These are phyloP conservation scores for Blastomyces percursus DNA, from an alignment of 2,329 filamentous ascomycete genomes.

Conservation along the genomic window DNA sequence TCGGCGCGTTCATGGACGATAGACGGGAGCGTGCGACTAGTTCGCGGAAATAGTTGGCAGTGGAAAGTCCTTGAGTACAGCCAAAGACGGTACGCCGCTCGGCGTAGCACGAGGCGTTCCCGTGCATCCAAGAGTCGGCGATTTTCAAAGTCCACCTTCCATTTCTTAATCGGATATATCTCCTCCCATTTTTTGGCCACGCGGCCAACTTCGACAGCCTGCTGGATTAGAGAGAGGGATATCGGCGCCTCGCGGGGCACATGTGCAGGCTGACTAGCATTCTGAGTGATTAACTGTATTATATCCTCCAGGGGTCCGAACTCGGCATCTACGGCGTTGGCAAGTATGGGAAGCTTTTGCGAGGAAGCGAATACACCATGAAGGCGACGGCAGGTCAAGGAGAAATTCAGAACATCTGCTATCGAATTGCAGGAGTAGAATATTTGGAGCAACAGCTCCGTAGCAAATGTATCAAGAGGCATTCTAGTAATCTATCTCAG, in stretches of 20 bases:
- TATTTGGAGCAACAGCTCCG: conserved; percentile 48
- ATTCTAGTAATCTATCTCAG: conserved; percentile 28
- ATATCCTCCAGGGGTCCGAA: conserved; percentile 49
- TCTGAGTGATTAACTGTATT: conserved; percentile 50
- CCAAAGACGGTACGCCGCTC: conserved; percentile 52
- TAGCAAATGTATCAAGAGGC: conserved; percentile 45
- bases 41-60: conserved; percentile 40
- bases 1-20: conserved; percentile 43
- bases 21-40: conserved; percentile 37
- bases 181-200: conserved; percentile 48
- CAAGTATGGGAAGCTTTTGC: conserved; percentile 45
- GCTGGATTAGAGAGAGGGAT: conserved; percentile 45
- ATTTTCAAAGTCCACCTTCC: conserved; percentile 47
- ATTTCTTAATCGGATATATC: conserved; percentile 55
- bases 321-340: conserved; percentile 43
- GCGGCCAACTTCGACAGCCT: conserved; percentile 44
- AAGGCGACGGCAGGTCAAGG: conserved; percentile 45
- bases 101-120: conserved; percentile 43
- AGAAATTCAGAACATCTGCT: conserved; percentile 43
- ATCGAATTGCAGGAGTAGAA: conserved; percentile 44
- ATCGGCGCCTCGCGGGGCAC: conserved; percentile 42
- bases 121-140: conserved; percentile 41
- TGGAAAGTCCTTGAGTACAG: conserved; percentile 50
- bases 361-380: conserved; percentile 42
- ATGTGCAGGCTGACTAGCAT: conserved; percentile 48